Evolutionary conservation across 1,284 basidiomycete genomes (phyloP).

Genomic region (Tilletia indica): DNA sequence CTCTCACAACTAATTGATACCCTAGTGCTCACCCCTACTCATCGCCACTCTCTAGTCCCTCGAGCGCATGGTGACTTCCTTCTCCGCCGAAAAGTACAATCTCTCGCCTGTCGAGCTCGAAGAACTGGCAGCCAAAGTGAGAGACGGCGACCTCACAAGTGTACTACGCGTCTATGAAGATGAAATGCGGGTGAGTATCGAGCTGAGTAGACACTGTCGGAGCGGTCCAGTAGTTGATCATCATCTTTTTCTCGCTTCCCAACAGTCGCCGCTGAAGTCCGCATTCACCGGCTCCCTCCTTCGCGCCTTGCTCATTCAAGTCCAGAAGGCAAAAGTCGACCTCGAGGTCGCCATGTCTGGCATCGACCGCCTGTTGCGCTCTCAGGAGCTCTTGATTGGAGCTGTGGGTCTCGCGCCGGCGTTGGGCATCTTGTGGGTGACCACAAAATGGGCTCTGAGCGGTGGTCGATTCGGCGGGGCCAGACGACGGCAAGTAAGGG

Average conservation of each 20-base stretch:
- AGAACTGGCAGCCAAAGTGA: conserved; percentile 67
- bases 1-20: too few species aligned
- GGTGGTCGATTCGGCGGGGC: conserved; percentile 35
- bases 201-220: neutral
- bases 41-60: conserved; percentile 65
- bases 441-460: conserved; percentile 59
- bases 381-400: conserved; percentile 93
- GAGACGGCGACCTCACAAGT: conserved; percentile 79
- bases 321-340: conserved; percentile 97
- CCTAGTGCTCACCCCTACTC: too few species aligned
- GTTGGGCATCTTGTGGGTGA: conserved; percentile 72
- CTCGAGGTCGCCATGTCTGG: conserved; percentile 80
- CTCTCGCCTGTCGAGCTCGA: conserved; percentile 65
- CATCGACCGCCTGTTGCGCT: conserved; percentile 87
- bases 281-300: conserved; percentile 78
- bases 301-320: conserved; percentile 82
- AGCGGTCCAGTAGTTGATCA: neutral
- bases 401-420: conserved; percentile 95
- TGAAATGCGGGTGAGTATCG: conserved; percentile 69
- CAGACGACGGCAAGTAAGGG: neutral
- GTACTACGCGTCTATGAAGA: conserved; percentile 87
- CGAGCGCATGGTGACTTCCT: conserved; percentile 84
- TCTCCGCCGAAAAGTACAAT: conserved; percentile 75
- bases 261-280: conserved; percentile 71
- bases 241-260: neutral